Evolutionary conservation across 2,329 filamentous ascomycete genomes (phyloP), one percentile per base, ranked within the genome.

Genomic region (Colletotrichum paranaense): DNA sequence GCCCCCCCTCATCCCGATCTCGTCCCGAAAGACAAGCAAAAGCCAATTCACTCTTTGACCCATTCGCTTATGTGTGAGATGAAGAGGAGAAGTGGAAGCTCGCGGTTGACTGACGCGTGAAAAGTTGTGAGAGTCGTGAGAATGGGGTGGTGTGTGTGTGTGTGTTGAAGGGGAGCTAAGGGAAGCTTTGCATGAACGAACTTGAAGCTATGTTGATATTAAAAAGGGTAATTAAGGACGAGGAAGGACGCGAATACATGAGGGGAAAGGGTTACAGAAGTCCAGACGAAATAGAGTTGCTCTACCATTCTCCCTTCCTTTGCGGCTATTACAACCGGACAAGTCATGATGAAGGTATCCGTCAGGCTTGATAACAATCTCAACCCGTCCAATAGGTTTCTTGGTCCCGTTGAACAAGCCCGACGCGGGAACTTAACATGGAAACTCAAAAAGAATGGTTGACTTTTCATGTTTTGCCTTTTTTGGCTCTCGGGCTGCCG

Each of bases 111-210:
- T 42, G 38, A 42, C 38, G 38, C 38, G 38, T 19, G 38, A 42
- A 16, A 19, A 16, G 8, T 49, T 8, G 19, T n/a, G 19, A 49
- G 42, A n/a, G 42, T 53, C 7, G 24, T 22, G 30, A 32, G 30
- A 55, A 28, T 12, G 42, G 12, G 22, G 28, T 24, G 14, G 49
- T 22, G 30, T 38, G 32, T 22, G 30, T n/a, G n/a, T n/a, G n/a
- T 38, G 14, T 14, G 35, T 5, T 12, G 53, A 16, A 16, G 42
- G 19, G 32, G 30, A 67, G 58, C 46, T 30, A 52, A 35, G 55
- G 64, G 26, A 59, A 72, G 66, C 60, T 59, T 19, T 53, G 66
- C 66, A 60, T 73, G 66, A 68, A 63, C 58, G 28, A 35, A 26
- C n/a, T 19, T 30, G 57, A 68, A 63, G 65, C 52, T 42, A 58